These are phyloP conservation scores for Acorus calamus DNA, from an alignment of 106 monocot genomes.

Conservation along the genomic window DNA sequence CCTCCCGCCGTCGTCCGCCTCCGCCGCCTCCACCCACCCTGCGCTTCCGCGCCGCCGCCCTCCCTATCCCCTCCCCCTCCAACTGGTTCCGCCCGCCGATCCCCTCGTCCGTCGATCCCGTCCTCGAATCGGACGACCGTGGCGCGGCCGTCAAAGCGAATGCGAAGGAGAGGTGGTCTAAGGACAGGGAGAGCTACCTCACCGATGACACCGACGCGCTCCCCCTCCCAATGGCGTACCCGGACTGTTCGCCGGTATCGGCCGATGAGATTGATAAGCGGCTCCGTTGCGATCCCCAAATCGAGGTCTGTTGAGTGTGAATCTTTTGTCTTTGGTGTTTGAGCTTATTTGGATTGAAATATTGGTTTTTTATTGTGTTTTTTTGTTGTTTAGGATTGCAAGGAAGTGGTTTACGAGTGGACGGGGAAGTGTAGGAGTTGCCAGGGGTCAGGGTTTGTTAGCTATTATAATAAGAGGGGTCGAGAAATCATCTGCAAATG, in stretches of 20 bases:
- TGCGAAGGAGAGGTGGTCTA: conserved; percentile 70
- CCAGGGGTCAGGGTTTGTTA: conserved; percentile 75
- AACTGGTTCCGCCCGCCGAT: conserved; percentile 57
- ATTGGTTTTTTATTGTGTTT: not conserved
- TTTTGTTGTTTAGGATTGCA: conserved; percentile 40
- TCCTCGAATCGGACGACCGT: not conserved
- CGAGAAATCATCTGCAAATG: conserved; percentile 86
- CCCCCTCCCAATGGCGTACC: conserved; percentile 68
- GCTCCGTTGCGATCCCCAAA: conserved; percentile 43
- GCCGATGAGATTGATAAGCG: conserved; percentile 60
- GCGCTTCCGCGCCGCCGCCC: conserved; percentile 17
- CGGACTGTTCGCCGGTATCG: conserved; percentile 31
- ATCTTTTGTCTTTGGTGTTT: not conserved
- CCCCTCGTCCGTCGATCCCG: not conserved
- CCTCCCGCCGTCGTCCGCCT: not conserved
- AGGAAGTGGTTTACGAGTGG: conserved; percentile 75
- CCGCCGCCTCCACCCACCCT: conserved; percentile 9
- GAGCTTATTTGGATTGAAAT: too few relatives aligned
- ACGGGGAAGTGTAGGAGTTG: conserved; percentile 89
- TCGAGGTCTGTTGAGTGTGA: conserved; percentile 32
- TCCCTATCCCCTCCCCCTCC: conserved; percentile 20
- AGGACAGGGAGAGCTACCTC: conserved; percentile 66
- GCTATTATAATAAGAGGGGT: conserved; percentile 70
- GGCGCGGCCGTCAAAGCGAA: conserved; percentile 23
- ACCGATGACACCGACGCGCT: conserved; percentile 50